phyloP scores from a whole-genome alignment of 2,329 filamentous ascomycete species.

The Amphichorda felina region DNA sequence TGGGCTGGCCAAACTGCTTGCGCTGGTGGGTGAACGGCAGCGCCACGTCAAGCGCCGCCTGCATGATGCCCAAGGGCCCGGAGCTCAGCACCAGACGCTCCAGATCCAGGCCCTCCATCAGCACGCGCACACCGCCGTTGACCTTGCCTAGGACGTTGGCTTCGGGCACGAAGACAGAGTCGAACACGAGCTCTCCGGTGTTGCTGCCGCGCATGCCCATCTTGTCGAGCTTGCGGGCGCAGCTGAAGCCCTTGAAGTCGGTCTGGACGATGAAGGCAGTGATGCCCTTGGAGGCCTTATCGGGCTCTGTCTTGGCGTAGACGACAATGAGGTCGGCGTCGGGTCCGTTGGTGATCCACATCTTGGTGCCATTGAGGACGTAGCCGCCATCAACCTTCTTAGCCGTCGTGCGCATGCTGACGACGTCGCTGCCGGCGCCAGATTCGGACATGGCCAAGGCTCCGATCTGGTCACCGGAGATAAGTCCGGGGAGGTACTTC shows the following conservation, averaged over 20 bases:
- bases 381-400: conserved; percentile 75
- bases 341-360: conserved; percentile 99
- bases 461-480: conserved; percentile 71
- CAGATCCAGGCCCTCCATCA: conserved; percentile 94
- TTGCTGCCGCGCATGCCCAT: conserved; percentile 97
- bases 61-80: conserved; percentile 89
- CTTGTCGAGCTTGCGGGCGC: conserved; percentile 88
- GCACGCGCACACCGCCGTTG: conserved; percentile 74
- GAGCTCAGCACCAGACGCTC: conserved; percentile 86
- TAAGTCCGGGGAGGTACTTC: conserved; percentile 67
- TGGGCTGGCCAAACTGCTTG: conserved; percentile 76
- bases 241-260: conserved; percentile 58
- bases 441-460: conserved; percentile 94
- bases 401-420: conserved; percentile 85
- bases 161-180: conserved; percentile 76
- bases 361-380: conserved; percentile 80
- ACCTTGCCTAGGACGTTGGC: conserved; percentile 71
- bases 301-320: conserved; percentile 89
- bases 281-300: conserved; percentile 76
- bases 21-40: conserved; percentile 83
- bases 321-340: conserved; percentile 89
- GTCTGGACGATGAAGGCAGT: conserved; percentile 86
- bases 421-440: conserved; percentile 82
- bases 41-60: conserved; percentile 73
- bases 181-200: conserved; percentile 87